These are phyloP conservation scores for Ceratocystis cubensis DNA, from an alignment of 2,329 filamentous ascomycete species.

Conservation along the genomic window DNA sequence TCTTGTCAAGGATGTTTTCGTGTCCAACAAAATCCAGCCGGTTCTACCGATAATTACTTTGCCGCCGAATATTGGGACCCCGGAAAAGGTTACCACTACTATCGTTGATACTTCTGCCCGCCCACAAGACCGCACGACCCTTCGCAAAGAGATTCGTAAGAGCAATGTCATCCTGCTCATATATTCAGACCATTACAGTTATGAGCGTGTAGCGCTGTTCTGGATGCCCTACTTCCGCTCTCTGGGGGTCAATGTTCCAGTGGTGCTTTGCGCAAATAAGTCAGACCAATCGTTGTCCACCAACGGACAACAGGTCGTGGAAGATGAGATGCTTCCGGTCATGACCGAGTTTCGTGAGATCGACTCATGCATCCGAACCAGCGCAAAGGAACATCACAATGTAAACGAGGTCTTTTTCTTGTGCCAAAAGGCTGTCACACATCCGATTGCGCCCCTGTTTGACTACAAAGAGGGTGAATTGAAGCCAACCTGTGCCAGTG, in stretches of 20 bases:
- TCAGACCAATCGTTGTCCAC: conserved; percentile 70
- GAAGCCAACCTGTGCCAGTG: conserved; percentile 79
- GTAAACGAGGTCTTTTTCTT: conserved; percentile 96
- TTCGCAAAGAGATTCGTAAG: conserved; percentile 90
- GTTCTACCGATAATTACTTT: conserved; percentile 92
- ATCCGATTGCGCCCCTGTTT: conserved; percentile 90
- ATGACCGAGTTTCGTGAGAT: conserved; percentile 99
- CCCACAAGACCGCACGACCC: conserved; percentile 77
- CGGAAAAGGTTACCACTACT: conserved; percentile 92
- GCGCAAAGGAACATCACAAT: conserved; percentile 81
- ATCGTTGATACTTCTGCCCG: conserved; percentile 95
- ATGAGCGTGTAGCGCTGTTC: conserved; percentile 90
- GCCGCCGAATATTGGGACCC: conserved; percentile 80
- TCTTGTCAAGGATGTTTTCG: conserved; percentile 93
- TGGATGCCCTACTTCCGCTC: conserved; percentile 98
- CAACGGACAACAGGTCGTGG: conserved; percentile 70
- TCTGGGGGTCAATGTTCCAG: conserved; percentile 94
- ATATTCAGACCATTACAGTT: conserved; percentile 98
- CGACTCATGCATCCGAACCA: conserved; percentile 91
- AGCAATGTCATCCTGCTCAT: conserved; percentile 94
- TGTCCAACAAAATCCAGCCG: conserved; percentile 87
- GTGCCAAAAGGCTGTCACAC: conserved; percentile 94
- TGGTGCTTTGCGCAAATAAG: conserved; percentile 95
- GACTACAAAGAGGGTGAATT: conserved; percentile 85
- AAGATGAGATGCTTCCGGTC: conserved; percentile 95